Evolutionary conservation across 805 yeast genomes (phyloP).

Genomic region (Saccharomycopsis oosterbeekiorum): DNA sequence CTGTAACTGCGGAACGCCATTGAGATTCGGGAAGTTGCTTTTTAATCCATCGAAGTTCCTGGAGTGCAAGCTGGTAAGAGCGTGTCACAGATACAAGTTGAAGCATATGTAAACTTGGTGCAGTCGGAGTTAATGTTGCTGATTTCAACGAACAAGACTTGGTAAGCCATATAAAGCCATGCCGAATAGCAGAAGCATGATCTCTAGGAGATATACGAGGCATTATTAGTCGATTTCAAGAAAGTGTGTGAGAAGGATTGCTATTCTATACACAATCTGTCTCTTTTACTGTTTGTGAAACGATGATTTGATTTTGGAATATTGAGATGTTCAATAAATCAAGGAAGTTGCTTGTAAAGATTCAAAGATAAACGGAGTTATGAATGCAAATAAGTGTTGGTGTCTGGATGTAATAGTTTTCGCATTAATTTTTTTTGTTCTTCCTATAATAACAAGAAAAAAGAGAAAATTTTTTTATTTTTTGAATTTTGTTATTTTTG

Average conservation of each 20-base stretch:
- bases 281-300: too few relatives aligned
- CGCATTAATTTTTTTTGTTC: too few relatives aligned
- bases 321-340: too few relatives aligned
- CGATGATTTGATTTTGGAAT: too few relatives aligned
- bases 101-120: slow-evolving; percentile 1
- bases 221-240: neutral
- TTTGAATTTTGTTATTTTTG: neutral
- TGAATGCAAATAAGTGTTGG: neutral
- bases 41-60: slow-evolving; percentile 57
- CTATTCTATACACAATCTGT: too few relatives aligned
- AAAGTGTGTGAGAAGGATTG: too few relatives aligned
- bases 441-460: too few relatives aligned
- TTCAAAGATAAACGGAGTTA: neutral
- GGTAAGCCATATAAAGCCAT: neutral
- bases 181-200: neutral
- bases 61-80: slow-evolving; percentile 31
- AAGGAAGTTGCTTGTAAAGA: too few relatives aligned
- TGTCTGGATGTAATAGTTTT: neutral
- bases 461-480: neutral
- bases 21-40: slow-evolving; percentile 38
- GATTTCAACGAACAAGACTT: neutral
- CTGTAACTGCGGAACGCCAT: slow-evolving; percentile 44
- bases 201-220: slow-evolving; percentile 13
- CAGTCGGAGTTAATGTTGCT: neutral
- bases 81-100: slow-evolving; percentile 17